These are phyloP conservation scores for Backusella psychrophila DNA, from an alignment of 192 early-diverging fungal genomes.

Conservation along the genomic window DNA sequence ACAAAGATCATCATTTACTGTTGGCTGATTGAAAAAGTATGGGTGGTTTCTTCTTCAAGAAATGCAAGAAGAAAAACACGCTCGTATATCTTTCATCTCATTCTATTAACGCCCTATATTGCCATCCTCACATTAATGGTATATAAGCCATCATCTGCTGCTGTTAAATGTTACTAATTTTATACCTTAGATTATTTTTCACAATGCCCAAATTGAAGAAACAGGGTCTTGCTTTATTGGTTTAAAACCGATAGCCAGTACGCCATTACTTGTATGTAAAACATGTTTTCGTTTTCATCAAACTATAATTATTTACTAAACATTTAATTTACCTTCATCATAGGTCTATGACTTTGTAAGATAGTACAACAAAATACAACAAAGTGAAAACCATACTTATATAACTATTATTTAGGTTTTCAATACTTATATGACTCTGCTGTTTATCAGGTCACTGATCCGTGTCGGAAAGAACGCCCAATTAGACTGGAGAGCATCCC, in stretches of 20 bases:
- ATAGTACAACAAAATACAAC: neutral
- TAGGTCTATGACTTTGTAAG: neutral
- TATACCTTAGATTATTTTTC: neutral
- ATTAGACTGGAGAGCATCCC: conserved; percentile 18
- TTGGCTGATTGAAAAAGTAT: conserved; percentile 26
- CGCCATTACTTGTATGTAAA: neutral
- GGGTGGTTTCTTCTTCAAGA: conserved; percentile 28
- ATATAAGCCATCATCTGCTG: neutral
- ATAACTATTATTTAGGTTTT: neutral
- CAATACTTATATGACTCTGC: conserved; percentile 11
- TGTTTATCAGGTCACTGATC: conserved; percentile 28
- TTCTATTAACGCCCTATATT: conserved; percentile 31
- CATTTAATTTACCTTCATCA: neutral
- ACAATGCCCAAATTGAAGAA: neutral
- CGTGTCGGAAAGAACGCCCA: neutral
- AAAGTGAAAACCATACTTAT: neutral
- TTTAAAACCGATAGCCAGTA: neutral
- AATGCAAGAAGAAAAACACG: conserved; percentile 21
- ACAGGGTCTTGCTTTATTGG: neutral
- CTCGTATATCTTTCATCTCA: conserved; percentile 26
- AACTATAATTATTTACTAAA: neutral
- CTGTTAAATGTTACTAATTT: neutral
- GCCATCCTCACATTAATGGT: conserved; percentile 2
- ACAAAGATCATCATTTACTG: conserved; percentile 45
- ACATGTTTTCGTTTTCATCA: too few relatives aligned